These are phyloP conservation scores for Colletotrichum abscissum DNA, from an alignment of 2,329 filamentous ascomycete species.

Conservation along the genomic window DNA sequence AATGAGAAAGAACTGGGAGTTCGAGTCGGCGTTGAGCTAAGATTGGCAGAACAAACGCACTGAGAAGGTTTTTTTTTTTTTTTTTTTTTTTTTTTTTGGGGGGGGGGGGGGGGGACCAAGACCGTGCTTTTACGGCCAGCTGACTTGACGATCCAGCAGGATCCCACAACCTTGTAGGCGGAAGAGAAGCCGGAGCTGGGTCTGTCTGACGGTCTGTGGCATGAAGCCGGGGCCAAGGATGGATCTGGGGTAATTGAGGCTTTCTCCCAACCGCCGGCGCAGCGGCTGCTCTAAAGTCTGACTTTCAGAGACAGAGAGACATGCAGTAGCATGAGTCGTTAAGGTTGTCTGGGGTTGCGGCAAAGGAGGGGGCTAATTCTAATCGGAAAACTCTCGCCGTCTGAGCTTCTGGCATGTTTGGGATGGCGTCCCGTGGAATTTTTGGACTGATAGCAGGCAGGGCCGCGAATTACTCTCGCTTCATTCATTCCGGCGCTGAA, in stretches of 20 bases:
- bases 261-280: background rate
- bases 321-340: conserved; percentile 27
- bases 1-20: background rate
- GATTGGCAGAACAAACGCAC: background rate
- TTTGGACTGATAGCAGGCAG: background rate
- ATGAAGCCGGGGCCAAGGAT: conserved; percentile 18
- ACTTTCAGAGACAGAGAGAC: conserved; percentile 2
- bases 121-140: background rate
- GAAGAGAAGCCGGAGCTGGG: background rate
- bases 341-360: conserved; percentile 29
- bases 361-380: conserved; percentile 8
- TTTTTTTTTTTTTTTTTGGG: too few species aligned
- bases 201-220: conserved; percentile 1
- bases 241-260: conserved; percentile 9
- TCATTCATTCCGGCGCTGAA: background rate
- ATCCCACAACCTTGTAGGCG: conserved; percentile 1
- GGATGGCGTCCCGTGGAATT: conserved; percentile 14
- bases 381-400: conserved; percentile 1
- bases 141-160: conserved; percentile 3
- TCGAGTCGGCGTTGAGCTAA: background rate
- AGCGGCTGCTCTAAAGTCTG: background rate
- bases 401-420: conserved; percentile 30
- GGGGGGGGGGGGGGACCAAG: background rate
- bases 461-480: background rate
- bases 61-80: background rate